Percentiles rank a stretch among this genome's conserved stretches.
Conservation (phyloP, 2,329 filamentous ascomycete genomes). For the Stemphylium lycopersici region DNA sequence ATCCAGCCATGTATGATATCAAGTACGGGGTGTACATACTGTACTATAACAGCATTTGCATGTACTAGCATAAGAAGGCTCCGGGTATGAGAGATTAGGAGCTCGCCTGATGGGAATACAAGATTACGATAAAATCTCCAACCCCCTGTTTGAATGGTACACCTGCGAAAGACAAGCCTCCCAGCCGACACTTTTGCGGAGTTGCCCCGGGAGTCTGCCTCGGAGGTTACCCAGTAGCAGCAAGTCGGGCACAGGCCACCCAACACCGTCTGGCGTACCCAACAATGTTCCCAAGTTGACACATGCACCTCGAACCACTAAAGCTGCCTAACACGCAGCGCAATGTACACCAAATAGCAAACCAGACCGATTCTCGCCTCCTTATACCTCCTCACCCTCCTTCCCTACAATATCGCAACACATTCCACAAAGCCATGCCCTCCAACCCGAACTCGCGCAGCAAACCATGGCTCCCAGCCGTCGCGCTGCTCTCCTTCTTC, state of each 20-base stretch:
- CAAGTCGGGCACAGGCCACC: constrained; percentile 11
- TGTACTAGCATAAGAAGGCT: constrained; percentile 2
- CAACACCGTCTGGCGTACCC: constrained; percentile 2
- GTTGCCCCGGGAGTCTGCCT: constrained; percentile 9
- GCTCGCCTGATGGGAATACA: background rate
- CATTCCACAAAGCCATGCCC: background rate
- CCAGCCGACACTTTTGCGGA: background rate
- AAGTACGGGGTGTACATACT: constrained; percentile 6
- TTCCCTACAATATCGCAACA: too few relatives aligned
- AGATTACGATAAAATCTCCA: background rate
- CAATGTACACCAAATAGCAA: background rate
- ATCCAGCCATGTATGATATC: background rate
- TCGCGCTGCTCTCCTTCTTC: constrained; percentile 41
- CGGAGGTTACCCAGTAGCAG: background rate
- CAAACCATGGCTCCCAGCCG: constrained; percentile 25
- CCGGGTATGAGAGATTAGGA: background rate
- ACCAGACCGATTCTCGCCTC: too few relatives aligned
- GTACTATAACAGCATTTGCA: constrained; percentile 6
- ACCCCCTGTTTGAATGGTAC: too few relatives aligned
- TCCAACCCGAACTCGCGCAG: background rate
- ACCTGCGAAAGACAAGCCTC: too few relatives aligned
- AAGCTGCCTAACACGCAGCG: constrained; percentile 3
- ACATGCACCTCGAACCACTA: constrained; percentile 8
- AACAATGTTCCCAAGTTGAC: constrained; percentile 14
- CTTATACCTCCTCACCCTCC: too few relatives aligned